Evolutionary conservation across 768 basidiomycete genomes (phyloP), one percentile per base, ranked within the genome.

Genomic region (Amanita pallidorosea): DNA sequence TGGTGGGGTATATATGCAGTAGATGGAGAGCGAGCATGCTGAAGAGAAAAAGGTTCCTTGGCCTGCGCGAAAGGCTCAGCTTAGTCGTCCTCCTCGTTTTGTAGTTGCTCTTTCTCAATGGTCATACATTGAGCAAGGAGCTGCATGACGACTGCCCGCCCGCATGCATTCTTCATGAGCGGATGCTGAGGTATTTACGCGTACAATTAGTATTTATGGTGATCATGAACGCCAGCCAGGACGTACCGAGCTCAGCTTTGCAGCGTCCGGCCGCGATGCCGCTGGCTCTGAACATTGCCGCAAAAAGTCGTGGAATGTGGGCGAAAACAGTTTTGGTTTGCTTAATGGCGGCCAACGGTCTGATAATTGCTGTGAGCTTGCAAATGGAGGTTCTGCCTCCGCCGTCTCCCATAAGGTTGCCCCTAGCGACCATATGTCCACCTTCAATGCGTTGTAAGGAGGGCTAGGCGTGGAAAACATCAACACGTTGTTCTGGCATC

Each of bases 321-420:
- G 77, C 45, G 85, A 83, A 59, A 76, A 85, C 8, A 77, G 63
- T 44, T 80, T 74, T 7, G 83, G 77, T 17, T 77, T 70, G 29
- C 66, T 62, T 33, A 89, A 60, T 17, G 78, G 67, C 5, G 87
- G 87, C 80, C 83, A 87, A 3, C 80, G 76, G 22, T 80, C 72
- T 6, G 70, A 73, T 9, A 86, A 60, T 52, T 77, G 71, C 47
- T 78, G 73, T 0, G 75, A 68, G 50, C 79, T 74, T 3, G 75
- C 70, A 60, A 89, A 90, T 0, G 88, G 88, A 4, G 88, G 88
- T 47, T 77, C 71, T 5, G 80, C 77, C 60, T 90, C 76, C 1
- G 84, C 83, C 65, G 85, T 74, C 60, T 90, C 88, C 88, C 88
- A 89, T 0, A 86, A 74, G 0, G 88, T 90, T 0, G 88, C 88